Evolutionary conservation across 2,329 filamentous ascomycete species (phyloP).

Genomic region (Onygenales sp.): DNA sequence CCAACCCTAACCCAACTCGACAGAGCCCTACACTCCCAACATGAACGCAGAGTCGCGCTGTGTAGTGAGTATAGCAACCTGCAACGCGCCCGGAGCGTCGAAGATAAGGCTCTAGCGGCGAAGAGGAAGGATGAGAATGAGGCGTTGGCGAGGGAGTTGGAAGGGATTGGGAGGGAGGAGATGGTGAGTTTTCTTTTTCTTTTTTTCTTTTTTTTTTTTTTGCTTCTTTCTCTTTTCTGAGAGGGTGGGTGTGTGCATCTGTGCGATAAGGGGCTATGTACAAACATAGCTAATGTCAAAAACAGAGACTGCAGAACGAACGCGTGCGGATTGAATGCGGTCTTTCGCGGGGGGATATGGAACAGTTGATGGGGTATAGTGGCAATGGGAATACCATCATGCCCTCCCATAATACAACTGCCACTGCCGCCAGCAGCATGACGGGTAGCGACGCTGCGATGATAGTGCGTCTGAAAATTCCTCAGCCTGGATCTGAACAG

Average conservation of each 20-base stretch:
- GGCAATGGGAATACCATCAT: too few relatives aligned
- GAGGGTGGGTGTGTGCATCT: too few relatives aligned
- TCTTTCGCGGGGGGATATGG: background rate
- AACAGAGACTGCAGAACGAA: background rate
- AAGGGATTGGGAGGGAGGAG: constrained; percentile 30
- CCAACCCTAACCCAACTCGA: too few relatives aligned
- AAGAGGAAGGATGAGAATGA: constrained; percentile 32
- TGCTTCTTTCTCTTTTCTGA: too few relatives aligned
- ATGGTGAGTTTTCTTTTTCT: constrained; percentile 23
- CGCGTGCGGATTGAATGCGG: background rate
- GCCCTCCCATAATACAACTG: too few relatives aligned
- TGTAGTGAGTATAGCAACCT: constrained; percentile 21
- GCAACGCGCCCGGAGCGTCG: constrained; percentile 9
- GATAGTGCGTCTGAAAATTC: too few relatives aligned
- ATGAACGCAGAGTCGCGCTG: background rate
- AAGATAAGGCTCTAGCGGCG: constrained; percentile 9
- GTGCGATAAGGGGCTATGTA: too few relatives aligned
- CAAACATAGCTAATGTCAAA: too few relatives aligned
- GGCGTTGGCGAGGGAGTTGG: constrained; percentile 30
- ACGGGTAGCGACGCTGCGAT: too few relatives aligned
- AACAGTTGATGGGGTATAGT: background rate
- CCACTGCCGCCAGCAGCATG: too few relatives aligned
- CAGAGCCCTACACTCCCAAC: background rate
- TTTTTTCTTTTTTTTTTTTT: background rate
- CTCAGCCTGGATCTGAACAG: too few relatives aligned